Conservation (phyloP, 2,329 filamentous ascomycete genomes). For the Boeremia lycopersici region DNA sequence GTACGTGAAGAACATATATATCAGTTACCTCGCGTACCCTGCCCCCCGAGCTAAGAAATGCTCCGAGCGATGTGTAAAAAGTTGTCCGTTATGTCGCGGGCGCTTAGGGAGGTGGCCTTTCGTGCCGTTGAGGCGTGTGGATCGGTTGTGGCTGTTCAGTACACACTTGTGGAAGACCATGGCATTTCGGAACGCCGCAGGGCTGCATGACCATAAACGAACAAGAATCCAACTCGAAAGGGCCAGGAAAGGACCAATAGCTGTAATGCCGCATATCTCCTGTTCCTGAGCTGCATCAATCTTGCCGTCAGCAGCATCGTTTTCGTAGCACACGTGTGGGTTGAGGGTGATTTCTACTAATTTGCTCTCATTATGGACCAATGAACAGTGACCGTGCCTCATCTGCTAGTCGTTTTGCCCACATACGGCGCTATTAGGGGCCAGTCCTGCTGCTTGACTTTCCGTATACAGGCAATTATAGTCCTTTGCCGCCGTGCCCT, state of each 20-base stretch:
- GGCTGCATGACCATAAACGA: slow-evolving; percentile 31
- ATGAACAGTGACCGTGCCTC: slow-evolving; percentile 1
- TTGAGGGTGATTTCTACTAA: slow-evolving; percentile 1
- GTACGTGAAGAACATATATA: slow-evolving; percentile 40
- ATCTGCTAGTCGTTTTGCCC: slow-evolving; percentile 2
- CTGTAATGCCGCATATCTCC: slow-evolving; percentile 19
- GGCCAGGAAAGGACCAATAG: slow-evolving; percentile 18
- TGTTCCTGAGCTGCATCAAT: slow-evolving; percentile 18
- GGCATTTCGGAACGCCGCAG: slow-evolving; percentile 28
- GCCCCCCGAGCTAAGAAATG: slow-evolving; percentile 12
- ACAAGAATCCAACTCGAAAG: slow-evolving; percentile 10
- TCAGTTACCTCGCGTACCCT: slow-evolving; percentile 20
- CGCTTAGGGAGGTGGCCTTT: slow-evolving; percentile 39
- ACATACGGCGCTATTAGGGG: slow-evolving; percentile 30
- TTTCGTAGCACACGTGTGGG: slow-evolving; percentile 11
- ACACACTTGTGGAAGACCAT: slow-evolving; percentile 26
- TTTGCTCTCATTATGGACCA: slow-evolving; percentile 13
- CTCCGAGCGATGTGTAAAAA: slow-evolving; percentile 21
- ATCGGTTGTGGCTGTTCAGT: slow-evolving; percentile 40
- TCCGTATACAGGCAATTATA: slow-evolving; percentile 22
- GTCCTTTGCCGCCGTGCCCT: slow-evolving; percentile 34
- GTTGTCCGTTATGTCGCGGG: slow-evolving; percentile 32
- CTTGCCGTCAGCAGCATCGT: slow-evolving; percentile 16
- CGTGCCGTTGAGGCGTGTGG: slow-evolving; percentile 40
- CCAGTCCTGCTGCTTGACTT: slow-evolving; percentile 14